Evolutionary conservation across 345 rosid species (phyloP), one percentile per base, ranked within the genome.

Genomic region (Aethionema arabicum): DNA sequence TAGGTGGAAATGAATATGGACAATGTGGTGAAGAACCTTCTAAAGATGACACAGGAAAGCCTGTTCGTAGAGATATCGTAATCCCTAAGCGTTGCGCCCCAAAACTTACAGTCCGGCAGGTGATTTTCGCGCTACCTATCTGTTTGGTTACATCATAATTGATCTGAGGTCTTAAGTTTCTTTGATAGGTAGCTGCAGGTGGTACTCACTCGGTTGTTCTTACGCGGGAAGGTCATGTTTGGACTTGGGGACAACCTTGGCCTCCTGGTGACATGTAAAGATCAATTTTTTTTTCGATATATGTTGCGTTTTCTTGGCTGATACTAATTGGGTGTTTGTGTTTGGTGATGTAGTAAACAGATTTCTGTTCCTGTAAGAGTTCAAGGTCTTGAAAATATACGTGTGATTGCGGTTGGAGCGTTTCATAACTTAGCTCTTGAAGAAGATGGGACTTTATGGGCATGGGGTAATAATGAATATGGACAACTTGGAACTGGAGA

Each of bases 171-270:
- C 30, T 42, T 42, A 6, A 36, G 63, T 47, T 53, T 49, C 30
- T 60, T 12, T 66, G 59, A 49, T 66, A 95, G 98, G 99, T 95
- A 61, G 96, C 99, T 43, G 99, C 98, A 46, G 99, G 99, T 29
- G 99, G 99, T 49, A 95, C 99, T 61, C 99, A 90, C 64, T 95
- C 99, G 29, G 96, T 90, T 39, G 99, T 95, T 76, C 88, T 95
- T 57, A 95, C 99, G 6, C 72, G 72, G 8, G 96, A 95, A 47
- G 98, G 99, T 12, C 75, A 80, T 58, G 99, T 95, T 11, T 95
- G 99, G 99, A 84, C 90, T 56, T 95, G 98, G 99, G 99, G 99
- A 77, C 99, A 90, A 59, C 99, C 99, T 29, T 95, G 99, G 99
- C 99, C 99, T 74, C 99, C 99, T 7, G 98, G 98, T 46, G 99